Evolutionary conservation across 129 eudicot species (phyloP).

Genomic region (Apium graveolens): DNA sequence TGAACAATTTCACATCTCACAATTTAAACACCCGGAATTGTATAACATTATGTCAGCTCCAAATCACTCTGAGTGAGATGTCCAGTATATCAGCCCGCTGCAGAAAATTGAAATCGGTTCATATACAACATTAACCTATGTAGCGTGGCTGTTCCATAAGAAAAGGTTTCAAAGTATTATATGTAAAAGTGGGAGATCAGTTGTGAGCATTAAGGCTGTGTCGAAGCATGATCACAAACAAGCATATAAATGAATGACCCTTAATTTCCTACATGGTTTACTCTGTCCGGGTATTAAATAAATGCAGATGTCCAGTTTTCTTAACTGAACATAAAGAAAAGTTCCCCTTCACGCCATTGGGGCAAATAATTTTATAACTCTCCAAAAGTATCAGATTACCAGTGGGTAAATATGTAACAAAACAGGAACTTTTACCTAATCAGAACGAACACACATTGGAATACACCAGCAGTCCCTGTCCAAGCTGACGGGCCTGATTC

Average conservation of each 20-base stretch:
- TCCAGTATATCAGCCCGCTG: constrained; percentile 10
- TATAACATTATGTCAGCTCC: neutral
- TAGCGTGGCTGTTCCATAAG: neutral
- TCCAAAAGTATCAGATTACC: neutral
- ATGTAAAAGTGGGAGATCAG: neutral
- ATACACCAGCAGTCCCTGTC: constrained; percentile 94
- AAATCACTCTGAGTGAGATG: constrained; percentile 1
- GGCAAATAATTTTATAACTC: neutral
- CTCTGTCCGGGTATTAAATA: neutral
- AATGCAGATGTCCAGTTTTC: neutral
- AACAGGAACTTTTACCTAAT: constrained; percentile 47
- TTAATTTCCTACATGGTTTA: neutral
- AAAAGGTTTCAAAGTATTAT: neutral
- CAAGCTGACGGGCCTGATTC: constrained; percentile 82
- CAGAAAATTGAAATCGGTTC: neutral
- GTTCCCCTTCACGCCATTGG: neutral
- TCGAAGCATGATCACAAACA: neutral
- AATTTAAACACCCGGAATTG: neutral
- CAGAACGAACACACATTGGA: constrained; percentile 87
- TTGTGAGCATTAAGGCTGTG: neutral
- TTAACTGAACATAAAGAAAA: no score
- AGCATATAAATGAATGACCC: neutral
- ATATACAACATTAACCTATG: neutral
- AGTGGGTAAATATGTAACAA: neutral
- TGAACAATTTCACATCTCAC: neutral